Percentiles rank a stretch among this genome's conserved stretches.
These are phyloP conservation scores for Aspergillus fischeri DNA, from an alignment of 2,329 filamentous ascomycete genomes.

Conservation along the genomic window DNA sequence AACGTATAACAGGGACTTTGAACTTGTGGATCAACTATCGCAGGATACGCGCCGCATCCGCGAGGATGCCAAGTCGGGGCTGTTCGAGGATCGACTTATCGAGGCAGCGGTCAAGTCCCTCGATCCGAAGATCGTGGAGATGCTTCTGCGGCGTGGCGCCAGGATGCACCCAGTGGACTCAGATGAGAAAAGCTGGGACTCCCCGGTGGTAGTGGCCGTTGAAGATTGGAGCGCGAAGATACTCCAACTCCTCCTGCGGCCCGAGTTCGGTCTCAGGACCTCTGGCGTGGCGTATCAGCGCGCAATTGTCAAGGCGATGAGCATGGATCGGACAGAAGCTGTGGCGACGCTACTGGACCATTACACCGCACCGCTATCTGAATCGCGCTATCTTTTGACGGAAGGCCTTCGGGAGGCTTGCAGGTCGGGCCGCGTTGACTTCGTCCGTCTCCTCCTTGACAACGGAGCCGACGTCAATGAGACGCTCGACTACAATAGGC, in stretches of 20 bases:
- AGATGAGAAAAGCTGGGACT: background rate
- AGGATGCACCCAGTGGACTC: background rate
- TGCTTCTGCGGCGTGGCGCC: background rate
- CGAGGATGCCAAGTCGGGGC: background rate
- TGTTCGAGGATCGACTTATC: background rate
- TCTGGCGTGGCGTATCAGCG: background rate
- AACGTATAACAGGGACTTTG: background rate
- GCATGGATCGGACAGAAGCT: background rate
- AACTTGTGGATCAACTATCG: background rate
- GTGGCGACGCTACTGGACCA: background rate
- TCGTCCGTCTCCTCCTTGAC: background rate
- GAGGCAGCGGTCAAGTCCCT: background rate
- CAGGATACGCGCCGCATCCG: background rate
- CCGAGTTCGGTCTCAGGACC: background rate
- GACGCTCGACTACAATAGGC: background rate
- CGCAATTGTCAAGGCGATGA: background rate
- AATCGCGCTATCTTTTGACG: background rate
- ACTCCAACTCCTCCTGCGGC: background rate
- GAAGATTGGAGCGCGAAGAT: background rate
- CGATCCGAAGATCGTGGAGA: background rate
- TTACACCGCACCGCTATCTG: background rate
- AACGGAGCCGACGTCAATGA: background rate
- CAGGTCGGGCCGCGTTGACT: background rate
- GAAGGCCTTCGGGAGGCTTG: conserved; percentile 1
- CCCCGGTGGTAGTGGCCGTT: background rate